Base-by-base conservation (phyloP, 768 basidiomycete genomes). In the Pulveroboletus frians region DNA sequence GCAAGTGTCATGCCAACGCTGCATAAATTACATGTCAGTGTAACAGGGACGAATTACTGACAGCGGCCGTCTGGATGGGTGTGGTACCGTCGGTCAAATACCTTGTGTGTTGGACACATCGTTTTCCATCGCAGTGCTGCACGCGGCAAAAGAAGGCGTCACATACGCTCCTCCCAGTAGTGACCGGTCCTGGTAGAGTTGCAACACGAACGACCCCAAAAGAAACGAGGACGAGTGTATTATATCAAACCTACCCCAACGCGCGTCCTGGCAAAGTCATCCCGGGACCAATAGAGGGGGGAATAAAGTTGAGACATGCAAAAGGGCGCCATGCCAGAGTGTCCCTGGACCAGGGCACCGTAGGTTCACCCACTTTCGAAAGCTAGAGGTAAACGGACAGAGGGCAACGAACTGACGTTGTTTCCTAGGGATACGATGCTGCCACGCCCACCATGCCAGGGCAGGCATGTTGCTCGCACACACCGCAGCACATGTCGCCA, bases 151-250 rank as follows among this genome's bases (percentile, higher is more conserved):
- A 38, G 8, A 10, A 9, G 27, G 23, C 2, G 6, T 4, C 23
- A 23, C 52, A 9, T 34, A 62, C 68, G 48, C 72, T 74, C 43
- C 64, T 64, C 37, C 67, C 73, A 17, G 66, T 59, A 35, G 76
- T 71, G 9, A 70, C 56, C 1, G 69, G 67, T 2, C 71, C 74
- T 11, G 72, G 73, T 37, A 72, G 71, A 10, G 58, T 69, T 46
- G 70, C 73, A 15, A 68, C 68, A 26, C 73, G 58, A 4, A 72
- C 65, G 6, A 65, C 70, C 61, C 55, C 11, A 42, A 67, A 63
- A 11, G 4, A 29, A 40, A 32, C 49, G 32, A 53, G 35, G 30
- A 34, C 3, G 10, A 14, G 20, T 4, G 34, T 18, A 14, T 37
- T 18, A 11, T 3, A 3, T 11, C 18, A 9, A 9, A 26, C 4